Evolutionary conservation across 148 eudicot species (phyloP).

Genomic region (Camellia sinensis): DNA sequence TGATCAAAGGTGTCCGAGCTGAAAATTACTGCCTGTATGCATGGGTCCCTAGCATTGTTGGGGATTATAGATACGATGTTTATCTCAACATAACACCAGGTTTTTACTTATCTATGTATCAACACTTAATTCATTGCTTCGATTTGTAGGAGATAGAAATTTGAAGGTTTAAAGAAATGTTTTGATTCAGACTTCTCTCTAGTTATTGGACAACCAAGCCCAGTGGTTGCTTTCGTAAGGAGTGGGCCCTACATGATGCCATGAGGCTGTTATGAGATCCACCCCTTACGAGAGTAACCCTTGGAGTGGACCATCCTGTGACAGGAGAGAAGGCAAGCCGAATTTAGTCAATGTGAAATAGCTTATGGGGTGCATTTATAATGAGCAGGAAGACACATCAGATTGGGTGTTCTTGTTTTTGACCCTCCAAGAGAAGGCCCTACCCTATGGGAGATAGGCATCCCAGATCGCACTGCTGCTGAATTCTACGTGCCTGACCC

Average conservation of each 20-base stretch:
- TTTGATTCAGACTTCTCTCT: too few relatives aligned
- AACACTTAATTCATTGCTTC: background rate
- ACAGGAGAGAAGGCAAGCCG: background rate
- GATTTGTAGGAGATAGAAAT: too few relatives aligned
- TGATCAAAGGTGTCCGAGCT: slow-evolving; percentile 32
- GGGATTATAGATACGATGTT: slow-evolving; percentile 39
- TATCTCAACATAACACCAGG: slow-evolving; percentile 36
- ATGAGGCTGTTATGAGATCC: too few relatives aligned
- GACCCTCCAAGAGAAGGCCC: slow-evolving; percentile 68
- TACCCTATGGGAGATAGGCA: slow-evolving; percentile 83
- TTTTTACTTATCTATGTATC: background rate
- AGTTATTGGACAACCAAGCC: too few relatives aligned
- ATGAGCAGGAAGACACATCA: slow-evolving; percentile 32
- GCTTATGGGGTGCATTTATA: background rate
- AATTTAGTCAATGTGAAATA: background rate
- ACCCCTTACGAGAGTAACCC: too few relatives aligned
- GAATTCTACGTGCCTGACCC: slow-evolving; percentile 81
- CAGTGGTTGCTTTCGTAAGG: too few relatives aligned
- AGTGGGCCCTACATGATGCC: too few relatives aligned
- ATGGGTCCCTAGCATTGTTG: slow-evolving; percentile 51
- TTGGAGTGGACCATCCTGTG: background rate
- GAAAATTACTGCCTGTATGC: slow-evolving; percentile 49
- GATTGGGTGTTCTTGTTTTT: slow-evolving; percentile 40
- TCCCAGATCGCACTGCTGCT: slow-evolving; percentile 68
- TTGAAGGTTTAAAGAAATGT: too few relatives aligned